A percentile compares a stretch with the other conserved stretches of the same genome.
phyloP scores from a whole-genome alignment of 1,139 yeast genomes.

The Zygosaccharomyces sapae region DNA sequence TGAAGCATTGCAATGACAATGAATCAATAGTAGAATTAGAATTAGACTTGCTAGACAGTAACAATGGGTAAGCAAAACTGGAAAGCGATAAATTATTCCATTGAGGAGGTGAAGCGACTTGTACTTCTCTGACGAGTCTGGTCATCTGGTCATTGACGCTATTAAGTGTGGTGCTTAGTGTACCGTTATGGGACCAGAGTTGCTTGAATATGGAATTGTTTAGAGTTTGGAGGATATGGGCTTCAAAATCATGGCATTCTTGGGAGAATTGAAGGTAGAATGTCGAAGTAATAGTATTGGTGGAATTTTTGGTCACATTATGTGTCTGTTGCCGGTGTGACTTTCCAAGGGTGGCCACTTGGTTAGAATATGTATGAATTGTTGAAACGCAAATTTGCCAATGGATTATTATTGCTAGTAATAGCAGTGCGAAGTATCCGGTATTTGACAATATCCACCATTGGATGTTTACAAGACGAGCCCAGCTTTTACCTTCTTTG shows the following conservation, averaged over 20 bases:
- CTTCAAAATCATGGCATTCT: constrained; percentile 9
- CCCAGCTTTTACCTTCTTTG: constrained; percentile 4
- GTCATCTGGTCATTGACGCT: constrained; percentile 11
- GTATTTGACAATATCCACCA: constrained; percentile 17
- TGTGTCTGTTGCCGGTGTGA: neutral
- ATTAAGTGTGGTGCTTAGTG: constrained; percentile 3
- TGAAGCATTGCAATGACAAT: neutral
- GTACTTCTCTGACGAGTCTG: constrained; percentile 1
- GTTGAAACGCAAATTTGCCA: constrained; percentile 12
- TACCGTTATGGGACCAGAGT: constrained; percentile 4
- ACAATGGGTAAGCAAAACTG: neutral
- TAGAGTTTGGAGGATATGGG: constrained; percentile 1
- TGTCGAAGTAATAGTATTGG: neutral
- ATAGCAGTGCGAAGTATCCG: constrained; percentile 10
- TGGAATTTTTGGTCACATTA: neutral
- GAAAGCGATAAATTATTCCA: constrained; percentile 10
- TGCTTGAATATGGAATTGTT: constrained; percentile 4
- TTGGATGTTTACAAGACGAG: neutral
- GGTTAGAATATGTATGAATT: neutral
- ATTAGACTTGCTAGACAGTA: neutral
- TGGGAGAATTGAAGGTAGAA: constrained; percentile 1
- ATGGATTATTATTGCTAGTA: constrained; percentile 10
- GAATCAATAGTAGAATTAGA: neutral
- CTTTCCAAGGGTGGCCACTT: neutral
- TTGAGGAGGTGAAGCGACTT: constrained; percentile 4